Conservation (phyloP, 2,329 filamentous ascomycete species). For the Rutstroemia sydowiana region DNA sequence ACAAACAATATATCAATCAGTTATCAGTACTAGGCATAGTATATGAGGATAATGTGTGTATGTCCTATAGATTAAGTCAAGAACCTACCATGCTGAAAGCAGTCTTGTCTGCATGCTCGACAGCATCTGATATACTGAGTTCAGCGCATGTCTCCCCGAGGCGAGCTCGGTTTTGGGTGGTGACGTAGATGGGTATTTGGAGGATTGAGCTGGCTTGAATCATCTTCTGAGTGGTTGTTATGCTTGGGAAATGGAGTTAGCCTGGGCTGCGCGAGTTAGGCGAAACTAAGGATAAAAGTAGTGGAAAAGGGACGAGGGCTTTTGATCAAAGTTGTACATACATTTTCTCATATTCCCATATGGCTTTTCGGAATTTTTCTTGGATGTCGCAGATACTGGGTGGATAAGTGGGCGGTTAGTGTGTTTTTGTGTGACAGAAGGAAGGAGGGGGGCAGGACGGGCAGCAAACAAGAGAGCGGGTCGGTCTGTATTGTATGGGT, state of each 20-base stretch:
- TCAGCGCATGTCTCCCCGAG: slow-evolving; percentile 75
- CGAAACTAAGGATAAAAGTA: background rate
- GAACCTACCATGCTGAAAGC: slow-evolving; percentile 67
- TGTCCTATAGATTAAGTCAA: background rate
- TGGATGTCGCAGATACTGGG: slow-evolving; percentile 86
- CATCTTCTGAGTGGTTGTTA: slow-evolving; percentile 62
- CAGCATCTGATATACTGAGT: slow-evolving; percentile 47
- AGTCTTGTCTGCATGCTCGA: slow-evolving; percentile 72
- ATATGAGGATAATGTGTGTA: background rate
- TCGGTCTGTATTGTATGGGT: slow-evolving; percentile 9
- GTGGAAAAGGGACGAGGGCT: background rate
- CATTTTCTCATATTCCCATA: slow-evolving; percentile 81
- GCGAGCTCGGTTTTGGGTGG: slow-evolving; percentile 73
- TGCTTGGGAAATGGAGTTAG: slow-evolving; percentile 36
- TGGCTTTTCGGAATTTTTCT: slow-evolving; percentile 80
- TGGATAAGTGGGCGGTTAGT: background rate
- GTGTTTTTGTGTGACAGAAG: no score
- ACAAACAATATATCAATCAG: no score
- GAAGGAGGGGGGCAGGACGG: background rate
- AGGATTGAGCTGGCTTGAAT: slow-evolving; percentile 57
- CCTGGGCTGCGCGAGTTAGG: no score
- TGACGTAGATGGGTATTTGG: slow-evolving; percentile 72
- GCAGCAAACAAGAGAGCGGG: slow-evolving; percentile 19
- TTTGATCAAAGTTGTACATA: slow-evolving; percentile 33
- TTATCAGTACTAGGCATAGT: background rate